A percentile compares a stretch with the other conserved stretches of the same genome.
Conservation (phyloP, 78 protist species). For the Dictyostelium firmibasis region DNA sequence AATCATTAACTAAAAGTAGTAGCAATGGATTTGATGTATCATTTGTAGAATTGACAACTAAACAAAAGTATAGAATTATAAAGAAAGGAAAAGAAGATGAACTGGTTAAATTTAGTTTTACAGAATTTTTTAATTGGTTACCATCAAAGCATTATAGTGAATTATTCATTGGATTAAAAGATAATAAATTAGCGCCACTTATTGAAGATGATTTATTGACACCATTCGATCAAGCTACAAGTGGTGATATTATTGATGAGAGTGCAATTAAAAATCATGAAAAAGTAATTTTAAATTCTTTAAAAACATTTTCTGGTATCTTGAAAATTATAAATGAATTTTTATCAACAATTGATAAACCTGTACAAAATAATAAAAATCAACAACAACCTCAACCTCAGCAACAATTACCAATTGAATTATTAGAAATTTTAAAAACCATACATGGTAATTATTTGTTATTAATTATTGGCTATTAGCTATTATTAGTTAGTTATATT, state of each 20-base stretch:
- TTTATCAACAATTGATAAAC: conserved; percentile 15
- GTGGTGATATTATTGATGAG: neutral
- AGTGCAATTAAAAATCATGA: neutral
- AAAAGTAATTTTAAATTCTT: neutral
- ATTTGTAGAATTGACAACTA: neutral
- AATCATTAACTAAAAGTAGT: neutral
- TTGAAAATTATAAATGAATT: conserved; percentile 16
- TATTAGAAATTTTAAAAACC: conserved; percentile 13
- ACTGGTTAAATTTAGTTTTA: neutral
- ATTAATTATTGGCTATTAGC: too few species aligned
- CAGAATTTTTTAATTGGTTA: neutral
- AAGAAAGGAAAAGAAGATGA: conserved; percentile 4
- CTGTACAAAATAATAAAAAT: neutral
- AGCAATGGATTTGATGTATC: neutral
- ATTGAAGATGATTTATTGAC: conserved; percentile 8
- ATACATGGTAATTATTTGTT: conserved; percentile 15
- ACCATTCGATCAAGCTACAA: neutral
- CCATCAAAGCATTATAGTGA: neutral
- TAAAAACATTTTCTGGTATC: neutral
- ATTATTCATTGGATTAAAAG: neutral
- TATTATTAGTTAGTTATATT: too few species aligned
- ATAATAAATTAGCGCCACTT: neutral
- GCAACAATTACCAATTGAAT: neutral
- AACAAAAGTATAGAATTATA: neutral
- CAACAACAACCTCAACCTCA: neutral